phyloP scores from a whole-genome alignment of 2,329 filamentous ascomycete species.

The Myriangium duriaei region DNA sequence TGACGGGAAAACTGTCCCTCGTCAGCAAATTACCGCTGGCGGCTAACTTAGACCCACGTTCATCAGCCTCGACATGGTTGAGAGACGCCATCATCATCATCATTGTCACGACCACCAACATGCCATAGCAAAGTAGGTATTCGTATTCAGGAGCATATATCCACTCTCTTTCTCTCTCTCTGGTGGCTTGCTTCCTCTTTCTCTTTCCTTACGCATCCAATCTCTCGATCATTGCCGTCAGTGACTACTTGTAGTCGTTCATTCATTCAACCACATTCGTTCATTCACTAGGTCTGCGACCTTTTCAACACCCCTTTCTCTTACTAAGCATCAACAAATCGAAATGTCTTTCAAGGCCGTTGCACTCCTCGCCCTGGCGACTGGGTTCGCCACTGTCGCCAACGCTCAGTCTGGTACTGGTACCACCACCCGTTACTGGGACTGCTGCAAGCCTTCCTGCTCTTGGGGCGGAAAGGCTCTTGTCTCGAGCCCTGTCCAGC shows the following conservation, averaged over 20 bases:
- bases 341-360: constrained; percentile 15
- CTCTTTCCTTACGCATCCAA: background rate
- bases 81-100: no score
- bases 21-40: no score
- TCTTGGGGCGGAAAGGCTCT: constrained; percentile 45
- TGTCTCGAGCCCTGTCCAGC: constrained; percentile 38
- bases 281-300: background rate
- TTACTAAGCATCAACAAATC: no score
- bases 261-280: background rate
- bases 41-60: no score
- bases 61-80: no score
- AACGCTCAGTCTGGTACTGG: constrained; percentile 20
- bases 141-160: no score
- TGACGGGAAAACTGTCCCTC: no score
- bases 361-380: constrained; percentile 16
- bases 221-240: background rate
- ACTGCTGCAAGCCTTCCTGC: constrained; percentile 62
- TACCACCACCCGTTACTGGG: constrained; percentile 34
- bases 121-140: no score
- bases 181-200: no score
- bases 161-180: no score
- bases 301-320: background rate
- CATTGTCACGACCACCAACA: no score
- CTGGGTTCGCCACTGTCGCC: constrained; percentile 15
- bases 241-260: background rate